phyloP scores from a whole-genome alignment of 2,329 filamentous ascomycete genomes.

The Exophiala viscosa region DNA sequence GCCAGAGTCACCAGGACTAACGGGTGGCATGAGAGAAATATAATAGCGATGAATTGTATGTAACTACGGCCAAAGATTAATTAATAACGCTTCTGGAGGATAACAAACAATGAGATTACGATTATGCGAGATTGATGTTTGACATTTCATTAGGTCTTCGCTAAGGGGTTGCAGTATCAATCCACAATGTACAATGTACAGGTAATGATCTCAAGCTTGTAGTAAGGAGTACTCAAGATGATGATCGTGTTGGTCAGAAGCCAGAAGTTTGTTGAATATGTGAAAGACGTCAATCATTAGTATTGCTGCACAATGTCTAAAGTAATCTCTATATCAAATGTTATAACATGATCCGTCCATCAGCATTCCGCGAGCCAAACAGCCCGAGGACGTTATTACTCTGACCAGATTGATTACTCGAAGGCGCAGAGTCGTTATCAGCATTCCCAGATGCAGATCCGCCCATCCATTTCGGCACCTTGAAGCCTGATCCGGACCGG shows the following conservation, averaged over 20 bases:
- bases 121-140: not conserved
- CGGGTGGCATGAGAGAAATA: constrained; percentile 13
- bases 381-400: constrained; percentile 17
- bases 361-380: constrained; percentile 13
- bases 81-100: not conserved
- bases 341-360: constrained; percentile 20
- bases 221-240: no score
- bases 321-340: not conserved
- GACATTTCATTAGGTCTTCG: no score
- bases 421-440: not conserved
- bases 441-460: constrained; percentile 32
- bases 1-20: constrained; percentile 3
- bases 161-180: no score
- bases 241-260: no score
- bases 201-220: no score
- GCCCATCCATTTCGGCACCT: constrained; percentile 78
- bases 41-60: not conserved
- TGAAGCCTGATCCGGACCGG: constrained; percentile 50
- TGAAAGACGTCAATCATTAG: no score
- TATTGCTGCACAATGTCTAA: not conserved
- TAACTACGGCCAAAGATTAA: not conserved
- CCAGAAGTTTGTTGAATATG: not conserved
- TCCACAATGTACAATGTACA: no score
- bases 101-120: not conserved
- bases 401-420: not conserved